Base-by-base conservation (phyloP, 2,329 filamentous ascomycete genomes). In the Hypoxylon sp. region DNA sequence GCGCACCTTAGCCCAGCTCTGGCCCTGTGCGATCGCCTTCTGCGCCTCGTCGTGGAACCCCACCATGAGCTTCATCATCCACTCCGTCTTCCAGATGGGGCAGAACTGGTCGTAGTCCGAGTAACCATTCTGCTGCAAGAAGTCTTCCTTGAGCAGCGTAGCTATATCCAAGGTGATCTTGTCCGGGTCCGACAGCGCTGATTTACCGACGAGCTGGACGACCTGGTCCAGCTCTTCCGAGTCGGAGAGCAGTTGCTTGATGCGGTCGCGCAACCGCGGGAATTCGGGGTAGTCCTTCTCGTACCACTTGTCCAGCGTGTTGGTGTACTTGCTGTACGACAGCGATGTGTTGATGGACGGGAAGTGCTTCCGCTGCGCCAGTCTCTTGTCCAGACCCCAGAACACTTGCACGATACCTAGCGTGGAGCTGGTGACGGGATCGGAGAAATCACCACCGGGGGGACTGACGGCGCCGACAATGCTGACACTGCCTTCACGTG, bases 61-160 rank as follows among this genome's bases (percentile, higher is more conserved):
- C 86, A 99, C 93, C 90, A 99, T 98, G 72, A 94, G 92, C 88
- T 97, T 98, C 96, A 99, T 99, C 96, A 99, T 98, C 91, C 96
- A 99, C 81, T 97, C 92, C 0, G 96, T 99, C 91, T 99, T 99
- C 96, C 96, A 99, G 78, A 99, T 88, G 54, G 96, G 96, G 80
- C 96, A 99, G 90, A 97, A 99, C 84, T 98, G 94, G 80, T 99
- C 96, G 80, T 99, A 98, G 82, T 98, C 94, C 74, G 92, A 96
- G 89, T 99, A 99, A 71, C 96, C 96, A 84, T 99, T 99, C 82
- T 99, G 96, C 83, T 99, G 96, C 79, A 99, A 81, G 85, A 99
- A 99, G 81, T 99, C 96, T 79, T 99, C 96, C 89, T 99, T 99
- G 82, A 99, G 85, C 74, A 99, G 85, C 17, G 89, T 91, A 17